These are phyloP conservation scores for Boechera retrofracta DNA, from an alignment of 345 rosid species.

Conservation along the genomic window DNA sequence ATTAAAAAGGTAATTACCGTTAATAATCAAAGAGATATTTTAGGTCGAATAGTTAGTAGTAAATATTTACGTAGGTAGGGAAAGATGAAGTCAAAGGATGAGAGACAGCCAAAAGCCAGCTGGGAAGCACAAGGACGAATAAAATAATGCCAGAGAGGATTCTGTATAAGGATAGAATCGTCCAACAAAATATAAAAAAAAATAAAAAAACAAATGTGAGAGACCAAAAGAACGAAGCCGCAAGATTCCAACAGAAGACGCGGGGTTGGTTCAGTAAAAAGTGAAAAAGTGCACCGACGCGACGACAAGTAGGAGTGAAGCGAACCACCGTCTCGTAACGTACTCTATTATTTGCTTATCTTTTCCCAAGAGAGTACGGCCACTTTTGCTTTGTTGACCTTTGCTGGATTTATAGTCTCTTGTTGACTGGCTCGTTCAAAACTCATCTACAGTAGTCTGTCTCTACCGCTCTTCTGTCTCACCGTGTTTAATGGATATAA, in stretches of 20 bases:
- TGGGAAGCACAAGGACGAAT: conserved; percentile 49
- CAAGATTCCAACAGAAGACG: conserved; percentile 38
- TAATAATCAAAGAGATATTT: neutral
- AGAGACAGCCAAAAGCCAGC: conserved; percentile 43
- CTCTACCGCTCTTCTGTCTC: conserved; percentile 19
- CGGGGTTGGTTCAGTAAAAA: conserved; percentile 36
- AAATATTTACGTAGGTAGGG: neutral
- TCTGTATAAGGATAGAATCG: conserved; percentile 7
- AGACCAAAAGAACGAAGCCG: conserved; percentile 20
- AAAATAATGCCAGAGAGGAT: conserved; percentile 48
- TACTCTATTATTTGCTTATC: conserved; percentile 13
- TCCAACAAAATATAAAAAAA: neutral
- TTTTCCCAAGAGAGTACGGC: conserved; percentile 40
- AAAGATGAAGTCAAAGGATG: conserved; percentile 32
- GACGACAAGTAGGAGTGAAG: conserved; percentile 46
- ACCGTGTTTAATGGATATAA: conserved; percentile 37
- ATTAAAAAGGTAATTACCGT: neutral
- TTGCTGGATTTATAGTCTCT: conserved; percentile 37
- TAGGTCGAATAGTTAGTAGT: neutral
- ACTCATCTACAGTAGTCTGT: conserved; percentile 9
- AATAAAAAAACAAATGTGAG: neutral
- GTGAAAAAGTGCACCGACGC: conserved; percentile 46
- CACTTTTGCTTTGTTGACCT: conserved; percentile 40
- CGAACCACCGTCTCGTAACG: conserved; percentile 13
- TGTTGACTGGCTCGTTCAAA: conserved; percentile 32